A percentile compares a stretch with the other conserved stretches of the same genome.
phyloP scores from a whole-genome alignment of 306 rosid species.

The Cucurbita pepo region DNA sequence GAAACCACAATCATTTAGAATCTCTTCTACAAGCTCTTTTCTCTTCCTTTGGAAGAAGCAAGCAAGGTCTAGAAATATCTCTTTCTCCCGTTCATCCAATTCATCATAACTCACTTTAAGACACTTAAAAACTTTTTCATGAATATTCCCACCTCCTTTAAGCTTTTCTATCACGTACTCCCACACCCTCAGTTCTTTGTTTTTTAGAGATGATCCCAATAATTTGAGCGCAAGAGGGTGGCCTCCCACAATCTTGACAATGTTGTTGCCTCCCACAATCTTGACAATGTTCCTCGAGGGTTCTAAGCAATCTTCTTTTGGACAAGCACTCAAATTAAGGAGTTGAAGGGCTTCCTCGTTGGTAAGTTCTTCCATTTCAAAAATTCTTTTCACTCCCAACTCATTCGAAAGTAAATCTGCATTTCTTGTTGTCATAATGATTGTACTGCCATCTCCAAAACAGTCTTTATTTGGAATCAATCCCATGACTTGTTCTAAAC shows the following conservation, averaged over 20 bases:
- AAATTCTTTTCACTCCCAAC: not conserved
- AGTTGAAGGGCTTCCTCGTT: not conserved
- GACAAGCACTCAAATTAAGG: not conserved
- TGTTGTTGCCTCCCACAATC: not conserved
- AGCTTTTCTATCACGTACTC: not conserved
- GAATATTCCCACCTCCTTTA: not conserved
- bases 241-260: not conserved
- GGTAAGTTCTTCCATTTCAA: not conserved
- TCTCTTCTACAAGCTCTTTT: not conserved
- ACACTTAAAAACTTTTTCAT: not conserved
- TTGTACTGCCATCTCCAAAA: slow-evolving; percentile 12
- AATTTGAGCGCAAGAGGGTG: slow-evolving; percentile 7
- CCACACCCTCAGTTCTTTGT: not conserved
- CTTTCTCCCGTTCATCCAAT: slow-evolving; percentile 5
- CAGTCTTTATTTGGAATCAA: not conserved
- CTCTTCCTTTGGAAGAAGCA: slow-evolving; percentile 27
- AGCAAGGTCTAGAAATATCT: slow-evolving; percentile 7
- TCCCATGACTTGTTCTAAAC: not conserved
- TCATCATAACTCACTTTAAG: slow-evolving; percentile 9
- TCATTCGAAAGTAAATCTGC: not conserved
- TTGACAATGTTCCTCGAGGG: not conserved
- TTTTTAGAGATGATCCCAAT: not conserved
- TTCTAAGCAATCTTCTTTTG: not conserved
- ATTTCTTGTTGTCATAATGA: slow-evolving; percentile 10
- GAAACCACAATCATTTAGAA: slow-evolving; percentile 9